Conservation (phyloP, 139 green algal species). For the Raphidocelis subcapitata region DNA sequence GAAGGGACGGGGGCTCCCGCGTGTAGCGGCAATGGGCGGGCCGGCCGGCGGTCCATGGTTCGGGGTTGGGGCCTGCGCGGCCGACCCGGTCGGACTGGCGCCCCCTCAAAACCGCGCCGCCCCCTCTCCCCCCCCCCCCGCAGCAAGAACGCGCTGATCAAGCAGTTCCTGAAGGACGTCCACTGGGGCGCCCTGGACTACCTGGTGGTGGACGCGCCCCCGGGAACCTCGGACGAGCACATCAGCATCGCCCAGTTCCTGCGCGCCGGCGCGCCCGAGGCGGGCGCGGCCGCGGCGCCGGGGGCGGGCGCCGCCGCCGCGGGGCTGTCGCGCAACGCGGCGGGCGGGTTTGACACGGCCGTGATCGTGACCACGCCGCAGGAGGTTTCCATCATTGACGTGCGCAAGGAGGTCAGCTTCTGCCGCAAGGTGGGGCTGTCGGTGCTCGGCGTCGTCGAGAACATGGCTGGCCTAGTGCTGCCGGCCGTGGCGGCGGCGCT, state of each 20-base stretch:
- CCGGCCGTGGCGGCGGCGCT: conserved; percentile 47
- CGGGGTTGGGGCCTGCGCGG: too few species aligned
- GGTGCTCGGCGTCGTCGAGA: conserved; percentile 97
- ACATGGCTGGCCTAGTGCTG: conserved; percentile 93
- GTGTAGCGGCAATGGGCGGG: too few species aligned
- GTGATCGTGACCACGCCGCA: conserved; percentile 74
- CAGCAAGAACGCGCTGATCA: conserved; percentile 95
- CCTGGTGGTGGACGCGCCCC: conserved; percentile 95
- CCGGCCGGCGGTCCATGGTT: too few species aligned
- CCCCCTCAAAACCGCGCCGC: too few species aligned
- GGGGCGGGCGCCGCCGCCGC: not conserved
- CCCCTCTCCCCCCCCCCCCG: not conserved
- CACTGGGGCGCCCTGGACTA: conserved; percentile 95
- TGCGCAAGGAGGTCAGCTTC: conserved; percentile 98
- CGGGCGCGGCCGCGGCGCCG: not conserved
- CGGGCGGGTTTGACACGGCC: conserved; percentile 18
- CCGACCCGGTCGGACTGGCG: too few species aligned
- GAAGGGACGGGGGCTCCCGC: too few species aligned
- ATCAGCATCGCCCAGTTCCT: conserved; percentile 94
- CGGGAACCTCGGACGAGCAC: conserved; percentile 96
- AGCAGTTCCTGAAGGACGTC: conserved; percentile 97
- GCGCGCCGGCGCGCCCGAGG: conserved; percentile 8
- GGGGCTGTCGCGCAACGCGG: conserved; percentile 5
- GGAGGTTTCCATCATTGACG: conserved; percentile 96
- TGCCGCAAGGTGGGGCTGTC: conserved; percentile 88